Conservation (phyloP, 73 alveolate species). For the Durusdinium trenchii region DNA sequence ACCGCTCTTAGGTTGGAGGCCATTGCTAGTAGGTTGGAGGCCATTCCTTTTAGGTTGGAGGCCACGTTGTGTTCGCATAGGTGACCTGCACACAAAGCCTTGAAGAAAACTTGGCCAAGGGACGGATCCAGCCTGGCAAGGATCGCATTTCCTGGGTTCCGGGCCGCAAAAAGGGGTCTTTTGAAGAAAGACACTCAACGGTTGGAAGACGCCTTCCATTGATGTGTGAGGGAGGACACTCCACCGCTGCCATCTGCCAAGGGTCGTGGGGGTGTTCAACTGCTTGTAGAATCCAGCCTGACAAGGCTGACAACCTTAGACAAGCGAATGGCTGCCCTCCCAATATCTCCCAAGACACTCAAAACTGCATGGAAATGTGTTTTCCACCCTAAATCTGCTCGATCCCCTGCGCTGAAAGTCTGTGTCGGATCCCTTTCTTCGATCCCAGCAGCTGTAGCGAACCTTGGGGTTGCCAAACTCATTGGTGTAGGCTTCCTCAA, state of each 20-base stretch:
- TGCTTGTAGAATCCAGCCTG: slow-evolving; percentile 38
- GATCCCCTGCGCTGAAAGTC: neutral
- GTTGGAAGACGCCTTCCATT: too few species aligned
- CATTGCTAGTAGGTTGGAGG: too few species aligned
- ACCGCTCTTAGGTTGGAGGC: too few species aligned
- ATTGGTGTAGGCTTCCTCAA: slow-evolving; percentile 1
- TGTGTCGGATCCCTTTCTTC: neutral
- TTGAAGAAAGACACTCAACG: too few species aligned
- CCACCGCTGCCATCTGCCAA: neutral
- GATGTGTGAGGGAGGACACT: too few species aligned
- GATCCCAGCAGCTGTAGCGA: slow-evolving; percentile 28
- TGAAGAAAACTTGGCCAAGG: too few species aligned
- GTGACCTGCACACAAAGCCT: too few species aligned
- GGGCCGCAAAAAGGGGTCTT: neutral
- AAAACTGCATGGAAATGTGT: too few species aligned
- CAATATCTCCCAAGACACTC: too few species aligned
- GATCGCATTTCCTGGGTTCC: neutral
- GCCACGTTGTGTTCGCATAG: too few species aligned
- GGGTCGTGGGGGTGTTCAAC: slow-evolving; percentile 43
- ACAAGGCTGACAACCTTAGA: neutral
- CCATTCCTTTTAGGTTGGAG: too few species aligned
- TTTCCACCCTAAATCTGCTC: neutral
- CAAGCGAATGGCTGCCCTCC: too few species aligned
- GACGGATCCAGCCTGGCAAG: slow-evolving; percentile 2
- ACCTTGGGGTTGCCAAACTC: slow-evolving; percentile 13